Base-by-base conservation (phyloP, 2,329 filamentous ascomycete genomes). In the Mycosphaerelloides madeirae region DNA sequence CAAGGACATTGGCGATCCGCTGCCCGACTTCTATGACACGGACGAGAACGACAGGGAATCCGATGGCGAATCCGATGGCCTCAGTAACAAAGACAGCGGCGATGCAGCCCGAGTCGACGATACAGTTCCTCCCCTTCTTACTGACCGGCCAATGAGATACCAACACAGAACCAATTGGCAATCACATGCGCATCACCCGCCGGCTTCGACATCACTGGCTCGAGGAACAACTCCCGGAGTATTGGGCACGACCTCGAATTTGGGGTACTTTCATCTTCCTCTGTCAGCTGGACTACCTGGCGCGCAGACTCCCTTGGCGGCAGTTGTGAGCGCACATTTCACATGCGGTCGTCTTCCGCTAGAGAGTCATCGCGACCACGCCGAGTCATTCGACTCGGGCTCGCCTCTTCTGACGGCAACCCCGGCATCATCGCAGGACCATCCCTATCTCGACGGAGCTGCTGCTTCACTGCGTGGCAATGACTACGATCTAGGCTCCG, bases 21-120 rank as follows among this genome's bases (percentile, higher is more conserved):
- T 97, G 46, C 84, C 89, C 1, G 93, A 98, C 60, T 98, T 98
- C 63, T 98, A 98, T 72, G 93, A 96, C 58, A 83, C 87, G 56
- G 81, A 85, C 19, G 72, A 81, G 29, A 84, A 85, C 29, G 46
- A 31, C 19, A 40, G 43, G 15, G 22, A 25, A 25, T 25, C 22
- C 22, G 22, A 25, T 5, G 22, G 22, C 22, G 22, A 25, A 25
- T 9, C 22, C 22, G 9, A 25, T 25, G 22, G 22, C 9, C 9
- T 9, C 6, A 25, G 22, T 9, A 25, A 25, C 22, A 9, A 25
- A 25, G 6, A 9, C 5, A 9, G 6, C 5, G 9, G 9, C 9
- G 22, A 25, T 25, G 22, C 22, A 25, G 9, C 6, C 9, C 5
- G 5, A 25, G 22, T 25, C 22, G 22, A n/a, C n/a, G n/a, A 25